Percentiles rank a stretch among this genome's conserved stretches.
Conservation (phyloP, 108 stramenopile species). For the Nannochloropsis oceanica region DNA sequence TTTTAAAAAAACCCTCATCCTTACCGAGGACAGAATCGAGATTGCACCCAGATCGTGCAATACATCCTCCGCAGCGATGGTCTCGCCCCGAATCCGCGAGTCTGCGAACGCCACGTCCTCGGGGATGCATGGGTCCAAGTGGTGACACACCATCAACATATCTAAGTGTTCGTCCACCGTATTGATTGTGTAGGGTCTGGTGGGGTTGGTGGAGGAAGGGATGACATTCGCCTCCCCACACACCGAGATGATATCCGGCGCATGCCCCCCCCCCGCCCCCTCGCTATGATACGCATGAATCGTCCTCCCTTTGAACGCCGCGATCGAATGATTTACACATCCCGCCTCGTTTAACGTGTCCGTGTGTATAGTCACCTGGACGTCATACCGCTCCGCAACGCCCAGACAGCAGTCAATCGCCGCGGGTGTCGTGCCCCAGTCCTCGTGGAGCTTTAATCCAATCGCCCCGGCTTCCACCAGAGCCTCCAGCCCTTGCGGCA, state of each 20-base stretch:
- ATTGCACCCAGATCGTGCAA: slow-evolving; percentile 94
- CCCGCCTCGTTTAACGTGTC: slow-evolving; percentile 94
- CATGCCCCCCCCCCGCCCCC: slow-evolving; percentile 86
- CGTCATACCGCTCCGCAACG: slow-evolving; percentile 56
- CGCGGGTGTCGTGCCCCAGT: slow-evolving; percentile 95
- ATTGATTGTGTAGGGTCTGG: slow-evolving; percentile 82
- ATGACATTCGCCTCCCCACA: slow-evolving; percentile 70
- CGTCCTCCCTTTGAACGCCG: slow-evolving; percentile 86
- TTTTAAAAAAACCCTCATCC: neutral
- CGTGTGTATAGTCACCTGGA: slow-evolving; percentile 91
- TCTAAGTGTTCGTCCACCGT: slow-evolving; percentile 97
- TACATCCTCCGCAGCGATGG: slow-evolving; percentile 93
- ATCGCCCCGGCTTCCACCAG: slow-evolving; percentile 60
- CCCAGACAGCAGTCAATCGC: slow-evolving; percentile 77
- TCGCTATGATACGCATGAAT: slow-evolving; percentile 85
- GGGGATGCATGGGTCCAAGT: slow-evolving; percentile 65
- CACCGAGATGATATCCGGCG: slow-evolving; percentile 95
- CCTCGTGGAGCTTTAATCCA: slow-evolving; percentile 94
- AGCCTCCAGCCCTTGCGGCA: slow-evolving; percentile 36
- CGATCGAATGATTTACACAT: slow-evolving; percentile 76
- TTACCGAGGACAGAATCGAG: slow-evolving; percentile 57
- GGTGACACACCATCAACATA: slow-evolving; percentile 73
- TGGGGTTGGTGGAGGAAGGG: slow-evolving; percentile 91
- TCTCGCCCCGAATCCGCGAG: slow-evolving; percentile 82
- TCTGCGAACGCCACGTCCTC: slow-evolving; percentile 95